Base-by-base conservation (phyloP, 2,329 filamentous ascomycete species). In the Aspergillus eucalypticola region DNA sequence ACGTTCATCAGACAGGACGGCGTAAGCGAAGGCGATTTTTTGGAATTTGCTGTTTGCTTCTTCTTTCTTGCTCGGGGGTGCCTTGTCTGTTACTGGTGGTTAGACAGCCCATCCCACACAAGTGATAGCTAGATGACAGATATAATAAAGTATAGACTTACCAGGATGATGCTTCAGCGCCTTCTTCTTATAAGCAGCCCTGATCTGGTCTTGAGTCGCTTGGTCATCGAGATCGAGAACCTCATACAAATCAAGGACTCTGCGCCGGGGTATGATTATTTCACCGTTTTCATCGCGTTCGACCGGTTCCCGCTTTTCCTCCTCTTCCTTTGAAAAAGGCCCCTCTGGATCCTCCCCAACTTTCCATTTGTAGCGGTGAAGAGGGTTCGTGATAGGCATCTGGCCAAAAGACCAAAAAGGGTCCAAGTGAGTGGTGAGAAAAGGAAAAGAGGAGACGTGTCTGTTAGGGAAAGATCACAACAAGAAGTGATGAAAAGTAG, bases 11-110 rank as follows among this genome's bases (percentile, higher is more conserved):
- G 91, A 96, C 38, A 99, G 90, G 53, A 99, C 86, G 35, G 92
- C 94, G 73, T 98, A 96, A 55, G 95, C 94, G 71, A 97, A 94
- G 23, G 94, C 94, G 67, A 99, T 88, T 67, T 90, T 83, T 77
- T 99, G 95, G 75, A 99, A 99, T 56, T 85, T 89, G 62, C 83
- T 82, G 68, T 96, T 89, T 2, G 95, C 94, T 44, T 84, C 79
- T 25, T 88, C 83, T 71, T 91, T 92, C 55, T 88, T 79, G 21
- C 87, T 83, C 1, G 85, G 81, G 15, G 86, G 67, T 3, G 88
- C 91, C 80, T 96, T 96, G 83, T 96, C 92, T 90, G 25, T 51
- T 32, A 21, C 17, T 35, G 11, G 54, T 69, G 23, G 71, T 71
- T 54, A 63, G 60, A 23, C 29, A 19, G 32, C 11, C 10, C 11